Percentiles rank a stretch among this genome's conserved stretches.
Evolutionary conservation across 139 green algal genomes (phyloP).

Genomic region (Coelastrella sp.): DNA sequence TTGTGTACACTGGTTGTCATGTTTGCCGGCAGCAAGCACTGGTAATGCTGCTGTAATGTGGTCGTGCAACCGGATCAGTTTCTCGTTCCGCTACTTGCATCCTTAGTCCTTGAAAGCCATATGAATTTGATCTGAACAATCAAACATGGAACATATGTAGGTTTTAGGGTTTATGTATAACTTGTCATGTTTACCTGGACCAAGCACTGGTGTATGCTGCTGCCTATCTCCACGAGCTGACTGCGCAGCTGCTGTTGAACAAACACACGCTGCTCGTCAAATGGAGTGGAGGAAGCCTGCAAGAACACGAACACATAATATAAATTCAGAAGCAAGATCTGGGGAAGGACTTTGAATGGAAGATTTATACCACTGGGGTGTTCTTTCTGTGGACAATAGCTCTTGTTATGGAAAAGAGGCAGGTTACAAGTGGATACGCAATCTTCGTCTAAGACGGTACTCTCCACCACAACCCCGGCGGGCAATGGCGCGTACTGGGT

Average conservation of each 20-base stretch:
- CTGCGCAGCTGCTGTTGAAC: slow-evolving; percentile 45
- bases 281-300: slow-evolving; percentile 13
- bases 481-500: too few relatives aligned
- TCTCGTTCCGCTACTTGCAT: too few relatives aligned
- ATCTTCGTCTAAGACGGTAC: too few relatives aligned
- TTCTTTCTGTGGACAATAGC: too few relatives aligned
- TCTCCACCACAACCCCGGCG: too few relatives aligned
- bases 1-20: neutral
- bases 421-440: too few relatives aligned
- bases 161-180: too few relatives aligned
- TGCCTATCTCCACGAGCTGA: slow-evolving; percentile 36
- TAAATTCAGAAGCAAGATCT: neutral
- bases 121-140: too few relatives aligned
- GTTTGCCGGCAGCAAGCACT: neutral
- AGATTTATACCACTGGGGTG: neutral
- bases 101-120: too few relatives aligned
- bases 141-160: too few relatives aligned
- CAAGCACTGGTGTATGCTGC: slow-evolving; percentile 32
- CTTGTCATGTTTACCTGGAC: neutral
- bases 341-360: neutral
- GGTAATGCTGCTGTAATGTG: slow-evolving; percentile 19
- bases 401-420: too few relatives aligned
- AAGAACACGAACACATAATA: neutral
- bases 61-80: too few relatives aligned
- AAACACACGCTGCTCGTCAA: slow-evolving; percentile 25